Evolutionary conservation across 169 alveolate species (phyloP).

Genomic region (Plasmodium berghei): DNA sequence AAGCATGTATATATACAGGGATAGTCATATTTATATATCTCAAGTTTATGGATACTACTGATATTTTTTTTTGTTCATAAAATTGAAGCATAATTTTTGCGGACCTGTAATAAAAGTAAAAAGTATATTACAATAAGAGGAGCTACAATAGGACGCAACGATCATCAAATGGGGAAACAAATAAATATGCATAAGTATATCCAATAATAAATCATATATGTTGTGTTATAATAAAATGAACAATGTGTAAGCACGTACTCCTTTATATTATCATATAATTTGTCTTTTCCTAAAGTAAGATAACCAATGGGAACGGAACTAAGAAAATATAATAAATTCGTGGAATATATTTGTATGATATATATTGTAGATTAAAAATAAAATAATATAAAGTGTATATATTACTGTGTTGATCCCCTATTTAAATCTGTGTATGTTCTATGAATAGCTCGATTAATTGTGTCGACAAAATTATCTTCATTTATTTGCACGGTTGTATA

Average conservation of each 20-base stretch:
- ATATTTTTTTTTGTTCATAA: conserved; percentile 58
- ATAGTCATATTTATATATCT: conserved; percentile 58
- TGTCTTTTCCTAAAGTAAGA: conserved; percentile 59
- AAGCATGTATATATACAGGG: conserved; percentile 68
- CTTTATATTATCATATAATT: conserved; percentile 54
- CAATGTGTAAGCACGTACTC: conserved; percentile 10
- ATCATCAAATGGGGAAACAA: too few species aligned
- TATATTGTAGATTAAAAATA: not conserved
- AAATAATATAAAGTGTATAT: not conserved
- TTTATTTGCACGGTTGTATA: conserved; percentile 53
- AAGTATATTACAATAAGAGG: not conserved
- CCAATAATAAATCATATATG: too few species aligned
- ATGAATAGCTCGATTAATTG: conserved; percentile 9
- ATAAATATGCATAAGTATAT: too few species aligned
- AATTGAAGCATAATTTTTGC: conserved; percentile 47
- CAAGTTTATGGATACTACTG: conserved; percentile 55
- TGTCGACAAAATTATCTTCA: conserved; percentile 53
- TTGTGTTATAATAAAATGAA: too few species aligned
- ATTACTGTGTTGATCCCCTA: conserved; percentile 74
- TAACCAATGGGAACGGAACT: conserved; percentile 74
- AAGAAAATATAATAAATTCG: not conserved
- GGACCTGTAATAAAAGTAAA: conserved; percentile 10
- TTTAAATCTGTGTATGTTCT: conserved; percentile 55
- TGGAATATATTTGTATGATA: not conserved
- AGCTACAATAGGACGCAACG: too few species aligned